A percentile compares a stretch with the other conserved stretches of the same genome.
phyloP scores from a whole-genome alignment of 2,329 filamentous ascomycete genomes.

The Colletotrichum eleusines region DNA sequence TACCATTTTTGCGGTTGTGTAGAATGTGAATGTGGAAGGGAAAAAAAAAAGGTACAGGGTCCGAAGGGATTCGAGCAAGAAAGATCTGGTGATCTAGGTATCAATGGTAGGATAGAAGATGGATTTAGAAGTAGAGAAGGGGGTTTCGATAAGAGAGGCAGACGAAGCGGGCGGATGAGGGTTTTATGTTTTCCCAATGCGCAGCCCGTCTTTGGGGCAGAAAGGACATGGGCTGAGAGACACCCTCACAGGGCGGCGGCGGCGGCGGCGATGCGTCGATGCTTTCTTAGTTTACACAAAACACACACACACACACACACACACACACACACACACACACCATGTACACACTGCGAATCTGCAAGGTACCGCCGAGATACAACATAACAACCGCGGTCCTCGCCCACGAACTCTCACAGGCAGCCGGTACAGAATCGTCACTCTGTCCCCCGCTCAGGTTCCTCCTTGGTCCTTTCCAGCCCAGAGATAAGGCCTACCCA shows the following conservation, averaged over 20 bases:
- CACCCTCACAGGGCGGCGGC: slow-evolving; percentile 5
- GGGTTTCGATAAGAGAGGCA: slow-evolving; percentile 16
- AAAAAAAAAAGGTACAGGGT: slow-evolving; percentile 12
- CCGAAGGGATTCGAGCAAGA: background rate
- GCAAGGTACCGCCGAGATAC: slow-evolving; percentile 39
- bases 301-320: too few species aligned
- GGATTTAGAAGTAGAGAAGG: slow-evolving; percentile 10
- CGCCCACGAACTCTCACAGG: slow-evolving; percentile 15
- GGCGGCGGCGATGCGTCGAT: slow-evolving; percentile 25
- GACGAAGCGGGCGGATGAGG: slow-evolving; percentile 41
- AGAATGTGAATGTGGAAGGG: slow-evolving; percentile 21
- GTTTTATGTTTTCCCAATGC: slow-evolving; percentile 43
- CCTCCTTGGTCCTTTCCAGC: slow-evolving; percentile 25
- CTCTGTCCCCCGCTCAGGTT: slow-evolving; percentile 24
- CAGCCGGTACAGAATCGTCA: slow-evolving; percentile 34
- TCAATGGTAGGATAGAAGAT: slow-evolving; percentile 17
- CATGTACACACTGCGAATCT: slow-evolving; percentile 6
- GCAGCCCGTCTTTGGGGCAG: slow-evolving; percentile 9
- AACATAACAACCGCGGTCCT: slow-evolving; percentile 12
- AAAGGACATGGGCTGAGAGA: slow-evolving; percentile 29
- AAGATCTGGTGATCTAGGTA: slow-evolving; percentile 26
- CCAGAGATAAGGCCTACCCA: slow-evolving; percentile 41
- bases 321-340: background rate
- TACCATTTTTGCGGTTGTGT: slow-evolving; percentile 44
- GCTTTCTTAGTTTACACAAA: too few species aligned